Evolutionary conservation across 768 basidiomycete species (phyloP), one percentile per base, ranked within the genome.

Genomic region (Naematelia aurantialba): DNA sequence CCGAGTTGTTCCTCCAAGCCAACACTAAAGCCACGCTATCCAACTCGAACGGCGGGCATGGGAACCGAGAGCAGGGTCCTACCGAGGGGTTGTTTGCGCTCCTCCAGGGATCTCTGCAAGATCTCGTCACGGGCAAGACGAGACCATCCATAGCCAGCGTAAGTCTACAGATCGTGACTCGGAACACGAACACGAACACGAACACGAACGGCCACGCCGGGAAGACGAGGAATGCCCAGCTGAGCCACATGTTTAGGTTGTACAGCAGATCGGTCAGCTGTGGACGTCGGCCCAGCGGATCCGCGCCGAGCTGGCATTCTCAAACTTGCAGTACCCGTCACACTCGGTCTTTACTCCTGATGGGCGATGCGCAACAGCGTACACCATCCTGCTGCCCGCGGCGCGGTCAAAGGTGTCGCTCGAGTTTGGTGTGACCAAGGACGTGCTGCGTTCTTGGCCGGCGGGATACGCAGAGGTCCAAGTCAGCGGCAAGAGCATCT

Each of bases 211-310:
- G n/a, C n/a, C n/a, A n/a, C n/a, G n/a, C n/a, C n/a, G n/a, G n/a
- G n/a, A n/a, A n/a, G n/a, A n/a, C n/a, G n/a, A n/a, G n/a, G n/a
- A n/a, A n/a, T n/a, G n/a, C n/a, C n/a, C n/a, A n/a, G n/a, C n/a
- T n/a, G n/a, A n/a, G n/a, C n/a, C n/a, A n/a, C n/a, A n/a, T n/a
- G 29, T 24, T 44, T 59, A 72, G 75, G 51, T 69, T 22, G 55
- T 73, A n/a, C 70, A 70, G 49, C 60, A 56, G 14, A 48, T 67
- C 24, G 62, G 61, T 25, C 63, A 63, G 22, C 21, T 73, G 8
- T 74, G 75, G 73, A 58, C 63, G 24, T 50, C 68, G 2, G 54
- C 56, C 34, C 65, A 70, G 31, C 59, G 69, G 2, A 55, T 76
- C n/a, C 60, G 65, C n/a, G 39, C 57, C 26, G 75, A 73, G 51